These are phyloP conservation scores for Entomortierella parvispora DNA, from an alignment of 192 early-diverging fungal genomes.

Conservation along the genomic window DNA sequence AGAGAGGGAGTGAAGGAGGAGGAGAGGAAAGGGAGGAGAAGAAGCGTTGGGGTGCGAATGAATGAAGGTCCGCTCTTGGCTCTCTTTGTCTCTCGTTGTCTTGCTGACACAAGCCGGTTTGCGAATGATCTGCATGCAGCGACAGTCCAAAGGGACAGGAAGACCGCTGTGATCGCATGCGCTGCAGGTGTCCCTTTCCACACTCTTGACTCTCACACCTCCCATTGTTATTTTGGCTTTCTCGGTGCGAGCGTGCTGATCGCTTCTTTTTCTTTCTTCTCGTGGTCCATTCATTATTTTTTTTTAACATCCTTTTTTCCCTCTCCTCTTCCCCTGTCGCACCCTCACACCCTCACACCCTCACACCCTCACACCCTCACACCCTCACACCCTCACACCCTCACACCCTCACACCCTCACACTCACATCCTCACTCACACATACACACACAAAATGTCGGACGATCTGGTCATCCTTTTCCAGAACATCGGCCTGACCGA, in stretches of 20 bases:
- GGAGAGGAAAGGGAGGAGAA: neutral
- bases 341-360: no score
- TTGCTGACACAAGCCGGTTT: no score
- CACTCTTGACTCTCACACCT: neutral
- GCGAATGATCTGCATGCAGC: no score
- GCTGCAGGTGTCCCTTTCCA: no score
- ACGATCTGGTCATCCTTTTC: conserved; percentile 75
- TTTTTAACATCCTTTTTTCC: neutral
- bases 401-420: no score
- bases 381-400: no score
- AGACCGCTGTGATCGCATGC: neutral
- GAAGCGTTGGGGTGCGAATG: neutral
- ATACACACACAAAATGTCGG: conserved; percentile 26
- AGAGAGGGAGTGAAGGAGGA: conserved; percentile 1
- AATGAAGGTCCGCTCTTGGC: no score
- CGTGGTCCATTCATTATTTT: neutral
- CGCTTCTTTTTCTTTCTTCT: conserved; percentile 1
- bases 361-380: no score
- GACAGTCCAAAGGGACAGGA: neutral
- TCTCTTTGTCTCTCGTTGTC: no score
- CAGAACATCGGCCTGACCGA: conserved; percentile 88
- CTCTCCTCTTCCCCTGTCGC: no score
- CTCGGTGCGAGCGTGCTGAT: neutral
- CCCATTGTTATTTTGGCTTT: neutral
- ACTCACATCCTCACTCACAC: neutral